Evolutionary conservation across 148 eudicot genomes (phyloP).

Genomic region (Rhododendron griersonianum): DNA sequence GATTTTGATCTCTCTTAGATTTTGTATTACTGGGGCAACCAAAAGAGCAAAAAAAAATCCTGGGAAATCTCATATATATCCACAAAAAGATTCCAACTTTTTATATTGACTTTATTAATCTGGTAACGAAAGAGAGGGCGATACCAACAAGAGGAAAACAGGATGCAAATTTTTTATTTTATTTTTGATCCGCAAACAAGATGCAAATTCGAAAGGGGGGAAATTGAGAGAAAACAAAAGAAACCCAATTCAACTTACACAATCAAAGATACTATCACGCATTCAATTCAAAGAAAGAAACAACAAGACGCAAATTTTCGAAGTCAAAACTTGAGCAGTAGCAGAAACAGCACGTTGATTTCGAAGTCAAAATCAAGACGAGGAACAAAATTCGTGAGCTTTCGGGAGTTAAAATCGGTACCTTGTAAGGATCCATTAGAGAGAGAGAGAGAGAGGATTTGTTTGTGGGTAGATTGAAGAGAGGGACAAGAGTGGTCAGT

Average conservation of each 20-base stretch:
- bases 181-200: neutral
- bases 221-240: neutral
- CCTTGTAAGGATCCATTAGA: slow-evolving; percentile 11
- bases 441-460: neutral
- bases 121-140: neutral
- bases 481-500: neutral
- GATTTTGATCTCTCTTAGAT: neutral
- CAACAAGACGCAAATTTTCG: neutral
- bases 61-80: neutral
- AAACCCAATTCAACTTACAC: neutral
- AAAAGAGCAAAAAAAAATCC: neutral
- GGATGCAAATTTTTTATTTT: neutral
- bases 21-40: neutral
- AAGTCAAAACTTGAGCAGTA: neutral
- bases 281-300: neutral
- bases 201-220: neutral
- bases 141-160: neutral
- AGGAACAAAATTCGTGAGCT: neutral
- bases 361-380: neutral
- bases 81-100: neutral
- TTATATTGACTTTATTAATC: neutral
- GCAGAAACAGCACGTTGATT: neutral
- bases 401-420: neutral
- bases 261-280: neutral
- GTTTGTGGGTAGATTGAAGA: neutral